Evolutionary conservation across 2,329 filamentous ascomycete genomes (phyloP), one percentile per base, ranked within the genome.

Genomic region (Sclerotinia nivalis): DNA sequence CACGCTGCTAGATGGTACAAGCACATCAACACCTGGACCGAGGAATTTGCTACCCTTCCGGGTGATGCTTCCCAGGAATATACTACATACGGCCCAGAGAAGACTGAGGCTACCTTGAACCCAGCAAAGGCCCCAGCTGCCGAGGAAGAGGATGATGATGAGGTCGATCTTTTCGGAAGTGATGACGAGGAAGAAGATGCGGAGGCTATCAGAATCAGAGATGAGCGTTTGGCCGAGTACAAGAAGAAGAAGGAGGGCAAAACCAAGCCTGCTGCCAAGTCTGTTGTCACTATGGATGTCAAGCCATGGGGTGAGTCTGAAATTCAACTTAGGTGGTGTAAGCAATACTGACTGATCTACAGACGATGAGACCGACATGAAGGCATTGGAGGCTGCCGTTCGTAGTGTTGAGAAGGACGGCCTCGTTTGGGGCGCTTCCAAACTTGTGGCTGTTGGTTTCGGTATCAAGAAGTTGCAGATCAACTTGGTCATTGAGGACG

Each of bases 391-490:
- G 86, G 86, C 83, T 45, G 85, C 90, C 74, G 94, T 98, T 77
- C 91, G 93, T 79, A 83, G 85, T 75, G 95, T 98, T 77, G 88
- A 95, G 84, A 89, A 91, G 87, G 95, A 98, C 64, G 96, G 96
- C 84, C 92, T 99, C 73, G 90, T 96, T 74, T 99, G 96, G 96
- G 95, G 95, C 89, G 89, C 86, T 75, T 94, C 92, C 82, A 92
- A 96, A 87, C 86, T 97, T 75, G 90, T 97, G 66, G 82, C 94
- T 75, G 90, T 99, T 78, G 95, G 94, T 79, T 99, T 93, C 87
- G 96, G 96, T 87, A 96, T 99, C 87, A 96, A 92, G 88, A 98
- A 98, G 89, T 90, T 99, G 74, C 95, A 98, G 88, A 97, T 99
- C 87, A 98, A 93, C 90, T 84, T 98, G 77, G 93, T 98, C 78